Percentiles rank a stretch among this genome's conserved stretches.
Evolutionary conservation across 73 alveolate species (phyloP).

Genomic region (Effrenium voratum): DNA sequence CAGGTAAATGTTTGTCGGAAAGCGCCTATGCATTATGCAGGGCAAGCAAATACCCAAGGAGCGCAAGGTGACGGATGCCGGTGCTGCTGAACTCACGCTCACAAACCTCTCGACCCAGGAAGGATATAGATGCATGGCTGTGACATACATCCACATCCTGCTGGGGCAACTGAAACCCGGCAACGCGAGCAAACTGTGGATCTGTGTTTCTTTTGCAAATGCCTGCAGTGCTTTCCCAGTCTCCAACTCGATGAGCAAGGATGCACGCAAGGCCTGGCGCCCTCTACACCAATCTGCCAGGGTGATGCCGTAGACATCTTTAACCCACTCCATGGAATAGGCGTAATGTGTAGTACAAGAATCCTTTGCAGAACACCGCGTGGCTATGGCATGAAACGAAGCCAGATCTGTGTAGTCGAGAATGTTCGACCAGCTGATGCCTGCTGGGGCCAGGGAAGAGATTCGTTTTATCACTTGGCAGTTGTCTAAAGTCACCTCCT

Average conservation of each 20-base stretch:
- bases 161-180: slow-evolving; percentile 66
- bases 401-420: slow-evolving; percentile 37
- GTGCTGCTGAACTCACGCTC: background rate
- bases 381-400: slow-evolving; percentile 29
- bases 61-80: background rate
- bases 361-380: slow-evolving; percentile 15
- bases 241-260: slow-evolving; percentile 41
- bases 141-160: slow-evolving; percentile 56
- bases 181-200: background rate
- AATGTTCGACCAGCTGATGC: slow-evolving; percentile 51
- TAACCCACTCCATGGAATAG: slow-evolving; percentile 76
- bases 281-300: slow-evolving; percentile 63
- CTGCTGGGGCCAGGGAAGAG: slow-evolving; percentile 40
- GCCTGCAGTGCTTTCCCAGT: slow-evolving; percentile 24
- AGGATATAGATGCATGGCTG: slow-evolving; percentile 26
- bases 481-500: slow-evolving; percentile 14
- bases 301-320: slow-evolving; percentile 30
- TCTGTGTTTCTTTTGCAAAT: background rate
- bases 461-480: background rate
- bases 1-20: slow-evolving; percentile 45
- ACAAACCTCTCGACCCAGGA: slow-evolving; percentile 43
- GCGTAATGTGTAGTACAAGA: slow-evolving; percentile 1
- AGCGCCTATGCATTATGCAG: slow-evolving; percentile 70
- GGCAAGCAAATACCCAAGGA: slow-evolving; percentile 47
- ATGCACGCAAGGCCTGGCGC: slow-evolving; percentile 27